These are phyloP conservation scores for Colletotrichum somersetense DNA, from an alignment of 2,329 filamentous ascomycete genomes.

Conservation along the genomic window DNA sequence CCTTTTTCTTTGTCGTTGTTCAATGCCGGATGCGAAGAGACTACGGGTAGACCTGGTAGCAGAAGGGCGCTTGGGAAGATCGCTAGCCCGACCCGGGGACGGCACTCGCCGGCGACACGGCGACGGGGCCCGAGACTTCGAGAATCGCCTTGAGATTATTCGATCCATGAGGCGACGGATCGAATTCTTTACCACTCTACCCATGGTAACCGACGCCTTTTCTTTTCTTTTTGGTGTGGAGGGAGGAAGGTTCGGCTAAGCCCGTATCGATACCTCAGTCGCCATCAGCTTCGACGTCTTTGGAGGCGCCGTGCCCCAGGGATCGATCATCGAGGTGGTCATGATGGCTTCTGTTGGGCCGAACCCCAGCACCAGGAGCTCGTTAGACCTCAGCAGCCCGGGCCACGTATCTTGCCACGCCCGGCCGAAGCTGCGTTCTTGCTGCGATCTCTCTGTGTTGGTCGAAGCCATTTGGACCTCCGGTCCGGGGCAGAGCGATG, in stretches of 20 bases:
- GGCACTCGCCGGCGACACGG: constrained; percentile 27
- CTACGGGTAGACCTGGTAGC: background rate
- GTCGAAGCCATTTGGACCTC: background rate
- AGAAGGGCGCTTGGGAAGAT: background rate
- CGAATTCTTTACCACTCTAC: no score
- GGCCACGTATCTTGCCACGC: background rate
- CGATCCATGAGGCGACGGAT: background rate
- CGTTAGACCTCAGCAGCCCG: background rate
- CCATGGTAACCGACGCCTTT: background rate
- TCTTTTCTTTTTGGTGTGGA: background rate
- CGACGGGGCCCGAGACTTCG: constrained; percentile 19
- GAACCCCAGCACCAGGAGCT: background rate
- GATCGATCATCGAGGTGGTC: background rate
- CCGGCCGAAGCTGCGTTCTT: background rate
- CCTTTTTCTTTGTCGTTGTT: background rate
- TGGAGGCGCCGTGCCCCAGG: background rate
- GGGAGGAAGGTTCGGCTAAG: background rate
- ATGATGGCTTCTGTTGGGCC: background rate
- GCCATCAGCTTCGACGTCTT: background rate
- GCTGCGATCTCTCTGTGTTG: background rate
- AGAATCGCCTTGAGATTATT: background rate
- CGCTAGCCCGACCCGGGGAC: constrained; percentile 5
- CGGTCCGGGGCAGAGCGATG: background rate
- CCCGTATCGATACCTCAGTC: background rate
- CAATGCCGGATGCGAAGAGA: background rate